phyloP scores from a whole-genome alignment of 129 eudicot species.

The Artemisia argyi region DNA sequence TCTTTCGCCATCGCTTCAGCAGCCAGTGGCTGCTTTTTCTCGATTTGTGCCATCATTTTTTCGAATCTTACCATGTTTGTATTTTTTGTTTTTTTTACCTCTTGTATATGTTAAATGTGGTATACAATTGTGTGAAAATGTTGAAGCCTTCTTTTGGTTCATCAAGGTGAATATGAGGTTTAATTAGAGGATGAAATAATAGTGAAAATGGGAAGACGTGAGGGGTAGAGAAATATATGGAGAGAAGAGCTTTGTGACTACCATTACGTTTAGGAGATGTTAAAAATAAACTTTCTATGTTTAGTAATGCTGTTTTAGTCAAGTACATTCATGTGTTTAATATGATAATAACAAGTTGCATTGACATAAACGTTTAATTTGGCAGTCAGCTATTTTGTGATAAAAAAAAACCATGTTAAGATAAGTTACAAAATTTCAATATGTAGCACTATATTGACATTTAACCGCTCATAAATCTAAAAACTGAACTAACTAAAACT shows the following conservation, averaged over 20 bases:
- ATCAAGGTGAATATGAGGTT: slow-evolving; percentile 27
- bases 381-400: too few relatives aligned
- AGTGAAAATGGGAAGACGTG: slow-evolving; percentile 33
- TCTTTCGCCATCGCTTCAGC: slow-evolving; percentile 30
- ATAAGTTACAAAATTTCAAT: too few relatives aligned
- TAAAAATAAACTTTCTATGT: neutral
- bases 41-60: slow-evolving; percentile 37
- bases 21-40: slow-evolving; percentile 36
- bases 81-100: slow-evolving; percentile 1
- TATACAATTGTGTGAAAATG: slow-evolving; percentile 6
- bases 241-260: slow-evolving; percentile 23
- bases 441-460: too few relatives aligned
- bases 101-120: slow-evolving; percentile 12
- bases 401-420: neutral
- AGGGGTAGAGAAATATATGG: slow-evolving; percentile 32
- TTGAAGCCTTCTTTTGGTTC: slow-evolving; percentile 20
- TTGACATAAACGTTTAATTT: too few relatives aligned
- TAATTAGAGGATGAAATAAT: slow-evolving; percentile 28
- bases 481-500: too few relatives aligned
- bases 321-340: too few relatives aligned
- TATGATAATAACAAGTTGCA: too few relatives aligned
- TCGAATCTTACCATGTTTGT: slow-evolving; percentile 43
- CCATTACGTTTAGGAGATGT: slow-evolving; percentile 23
- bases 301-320: too few relatives aligned
- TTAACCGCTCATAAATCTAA: too few relatives aligned